These are phyloP conservation scores for Ceratobasidium sp. DNA, from an alignment of 1,284 basidiomycete genomes.

Conservation along the genomic window DNA sequence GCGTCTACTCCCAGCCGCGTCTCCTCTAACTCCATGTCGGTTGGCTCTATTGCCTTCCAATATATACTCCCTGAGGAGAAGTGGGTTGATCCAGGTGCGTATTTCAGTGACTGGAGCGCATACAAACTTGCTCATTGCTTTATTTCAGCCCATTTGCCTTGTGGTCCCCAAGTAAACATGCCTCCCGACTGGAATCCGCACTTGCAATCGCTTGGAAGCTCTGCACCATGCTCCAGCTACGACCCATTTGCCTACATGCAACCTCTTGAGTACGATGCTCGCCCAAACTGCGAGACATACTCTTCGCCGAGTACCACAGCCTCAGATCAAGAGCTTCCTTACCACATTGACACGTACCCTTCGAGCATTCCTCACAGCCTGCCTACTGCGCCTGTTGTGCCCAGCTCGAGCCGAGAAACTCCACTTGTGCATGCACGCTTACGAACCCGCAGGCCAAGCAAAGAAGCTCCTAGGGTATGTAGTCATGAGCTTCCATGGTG, in stretches of 20 bases:
- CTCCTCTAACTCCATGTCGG: not conserved
- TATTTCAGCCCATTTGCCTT: conserved; percentile 22
- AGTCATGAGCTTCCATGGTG: not conserved
- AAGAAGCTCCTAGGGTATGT: conserved; percentile 38
- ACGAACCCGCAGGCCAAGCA: conserved; percentile 28
- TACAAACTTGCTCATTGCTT: not conserved
- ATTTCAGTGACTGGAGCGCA: not conserved
- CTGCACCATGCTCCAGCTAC: not conserved
- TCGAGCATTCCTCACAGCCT: conserved; percentile 3
- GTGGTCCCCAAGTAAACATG: not conserved
- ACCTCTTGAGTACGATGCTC: conserved; percentile 6
- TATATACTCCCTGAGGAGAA: not conserved
- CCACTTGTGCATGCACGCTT: conserved; percentile 26
- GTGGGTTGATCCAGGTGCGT: conserved; percentile 25
- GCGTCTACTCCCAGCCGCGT: not conserved
- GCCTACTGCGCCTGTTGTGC: conserved; percentile 23
- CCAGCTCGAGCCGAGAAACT: conserved; percentile 33
- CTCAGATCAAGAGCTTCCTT: conserved; percentile 25
- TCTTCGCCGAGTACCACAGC: conserved; percentile 38
- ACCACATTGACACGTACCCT: conserved; percentile 4
- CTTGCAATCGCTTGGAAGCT: conserved; percentile 18
- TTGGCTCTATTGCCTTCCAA: not conserved
- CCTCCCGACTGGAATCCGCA: conserved; percentile 5
- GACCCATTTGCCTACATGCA: conserved; percentile 5
- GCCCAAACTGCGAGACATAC: conserved; percentile 34